Evolutionary conservation across 305 asterid species (phyloP).

Genomic region (Fraxinus sp.): DNA sequence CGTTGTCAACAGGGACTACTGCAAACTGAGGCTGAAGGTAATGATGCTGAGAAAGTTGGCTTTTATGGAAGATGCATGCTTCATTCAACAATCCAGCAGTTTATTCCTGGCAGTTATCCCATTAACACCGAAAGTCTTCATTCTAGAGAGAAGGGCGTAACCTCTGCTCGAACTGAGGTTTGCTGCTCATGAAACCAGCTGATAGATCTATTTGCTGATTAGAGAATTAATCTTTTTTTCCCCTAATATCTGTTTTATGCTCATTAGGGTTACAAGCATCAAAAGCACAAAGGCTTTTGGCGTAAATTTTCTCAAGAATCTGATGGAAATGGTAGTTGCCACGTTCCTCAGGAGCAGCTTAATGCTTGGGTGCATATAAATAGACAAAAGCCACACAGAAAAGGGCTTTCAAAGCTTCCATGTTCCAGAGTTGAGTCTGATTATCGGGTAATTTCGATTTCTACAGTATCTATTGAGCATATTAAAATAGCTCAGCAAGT

Average conservation of each 20-base stretch:
- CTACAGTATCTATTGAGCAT: conserved; percentile 10
- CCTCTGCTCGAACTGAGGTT: conserved; percentile 71
- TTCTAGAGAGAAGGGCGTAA: conserved; percentile 34
- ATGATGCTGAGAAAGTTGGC: conserved; percentile 29
- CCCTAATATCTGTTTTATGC: conserved; percentile 26
- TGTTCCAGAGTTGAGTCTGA: conserved; percentile 44
- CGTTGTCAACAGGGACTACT: conserved; percentile 37
- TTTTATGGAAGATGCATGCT: conserved; percentile 38
- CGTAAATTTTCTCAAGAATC: conserved; percentile 33
- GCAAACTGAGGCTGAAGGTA: conserved; percentile 44
- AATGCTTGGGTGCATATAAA: conserved; percentile 66
- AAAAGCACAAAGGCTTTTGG: conserved; percentile 43
- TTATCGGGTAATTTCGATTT: conserved; percentile 41
- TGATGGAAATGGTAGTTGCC: conserved; percentile 44
- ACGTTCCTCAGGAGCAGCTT: conserved; percentile 70
- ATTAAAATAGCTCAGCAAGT: conserved; percentile 11
- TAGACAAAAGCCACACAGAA: conserved; percentile 40
- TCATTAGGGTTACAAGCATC: conserved; percentile 60
- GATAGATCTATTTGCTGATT: conserved; percentile 3
- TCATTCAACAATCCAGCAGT: conserved; percentile 26
- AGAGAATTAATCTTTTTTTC: neutral
- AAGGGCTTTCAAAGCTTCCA: conserved; percentile 37
- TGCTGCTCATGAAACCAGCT: conserved; percentile 25
- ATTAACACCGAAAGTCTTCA: conserved; percentile 27
- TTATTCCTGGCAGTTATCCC: conserved; percentile 23